Evolutionary conservation across 116 monocot species (phyloP).

Genomic region (Phalaenopsis hybrid): DNA sequence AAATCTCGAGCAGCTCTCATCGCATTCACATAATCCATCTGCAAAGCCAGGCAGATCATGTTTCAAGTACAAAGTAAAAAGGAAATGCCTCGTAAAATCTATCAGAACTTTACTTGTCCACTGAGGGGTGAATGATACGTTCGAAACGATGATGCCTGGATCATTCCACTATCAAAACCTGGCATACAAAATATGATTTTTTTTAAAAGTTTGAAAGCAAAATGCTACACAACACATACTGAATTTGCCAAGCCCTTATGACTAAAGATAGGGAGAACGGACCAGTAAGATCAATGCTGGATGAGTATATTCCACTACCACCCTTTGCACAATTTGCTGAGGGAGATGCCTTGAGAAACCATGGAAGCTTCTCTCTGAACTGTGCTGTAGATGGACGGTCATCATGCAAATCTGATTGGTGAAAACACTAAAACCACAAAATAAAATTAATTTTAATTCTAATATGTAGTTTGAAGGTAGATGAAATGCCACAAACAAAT

Average conservation of each 20-base stretch:
- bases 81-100: constrained; percentile 3
- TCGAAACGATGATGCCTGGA: constrained; percentile 84
- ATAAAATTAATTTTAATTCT: not conserved
- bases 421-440: constrained; percentile 61
- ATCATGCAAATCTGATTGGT: constrained; percentile 62
- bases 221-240: not conserved
- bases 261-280: constrained; percentile 1
- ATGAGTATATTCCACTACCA: constrained; percentile 90
- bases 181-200: constrained; percentile 11
- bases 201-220: not conserved
- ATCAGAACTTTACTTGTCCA: constrained; percentile 59
- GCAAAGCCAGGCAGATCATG: constrained; percentile 9
- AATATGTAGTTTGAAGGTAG: not conserved
- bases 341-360: constrained; percentile 95
- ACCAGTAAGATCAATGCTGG: constrained; percentile 85
- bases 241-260: not conserved
- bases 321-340: constrained; percentile 96
- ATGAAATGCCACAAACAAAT: not conserved
- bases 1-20: constrained; percentile 90
- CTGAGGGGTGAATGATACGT: constrained; percentile 96
- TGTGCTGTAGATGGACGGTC: constrained; percentile 82
- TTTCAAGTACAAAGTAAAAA: not conserved
- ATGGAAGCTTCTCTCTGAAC: constrained; percentile 90
- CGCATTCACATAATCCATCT: constrained; percentile 90
- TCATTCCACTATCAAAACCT: constrained; percentile 83